Evolutionary conservation across 2,329 filamentous ascomycete species (phyloP).

Genomic region (Cytospora schulzeri): DNA sequence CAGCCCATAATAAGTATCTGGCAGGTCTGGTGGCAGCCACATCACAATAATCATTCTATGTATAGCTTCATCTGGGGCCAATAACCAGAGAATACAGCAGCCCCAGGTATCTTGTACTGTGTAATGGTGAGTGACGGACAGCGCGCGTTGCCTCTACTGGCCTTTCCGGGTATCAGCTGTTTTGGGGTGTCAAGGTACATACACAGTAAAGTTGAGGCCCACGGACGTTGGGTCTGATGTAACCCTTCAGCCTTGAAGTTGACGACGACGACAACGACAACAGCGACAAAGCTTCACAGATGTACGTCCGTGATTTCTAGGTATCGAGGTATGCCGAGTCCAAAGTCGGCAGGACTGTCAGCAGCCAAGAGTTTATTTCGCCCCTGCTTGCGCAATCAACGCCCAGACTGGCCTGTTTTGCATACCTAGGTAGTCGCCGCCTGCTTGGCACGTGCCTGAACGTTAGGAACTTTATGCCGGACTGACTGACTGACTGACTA

Average conservation of each 20-base stretch:
- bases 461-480: conserved; percentile 2
- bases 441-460: conserved; percentile 20
- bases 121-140: not conserved
- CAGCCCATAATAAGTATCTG: no score
- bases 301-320: no score
- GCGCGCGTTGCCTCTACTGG: not conserved
- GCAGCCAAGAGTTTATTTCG: conserved; percentile 9
- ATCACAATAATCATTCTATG: not conserved
- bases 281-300: no score
- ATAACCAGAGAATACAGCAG: no score
- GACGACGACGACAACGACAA: not conserved
- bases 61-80: not conserved
- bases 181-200: no score
- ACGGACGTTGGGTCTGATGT: not conserved
- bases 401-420: not conserved
- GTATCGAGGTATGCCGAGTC: not conserved
- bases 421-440: not conserved
- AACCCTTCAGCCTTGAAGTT: not conserved
- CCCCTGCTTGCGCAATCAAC: conserved; percentile 28
- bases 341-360: not conserved
- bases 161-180: no score
- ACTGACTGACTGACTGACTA: no score
- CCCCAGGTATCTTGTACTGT: not conserved
- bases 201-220: no score
- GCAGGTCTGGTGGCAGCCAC: not conserved